Evolutionary conservation across 352 stramenopile species (phyloP).

Genomic region (Phytophthora pisi): DNA sequence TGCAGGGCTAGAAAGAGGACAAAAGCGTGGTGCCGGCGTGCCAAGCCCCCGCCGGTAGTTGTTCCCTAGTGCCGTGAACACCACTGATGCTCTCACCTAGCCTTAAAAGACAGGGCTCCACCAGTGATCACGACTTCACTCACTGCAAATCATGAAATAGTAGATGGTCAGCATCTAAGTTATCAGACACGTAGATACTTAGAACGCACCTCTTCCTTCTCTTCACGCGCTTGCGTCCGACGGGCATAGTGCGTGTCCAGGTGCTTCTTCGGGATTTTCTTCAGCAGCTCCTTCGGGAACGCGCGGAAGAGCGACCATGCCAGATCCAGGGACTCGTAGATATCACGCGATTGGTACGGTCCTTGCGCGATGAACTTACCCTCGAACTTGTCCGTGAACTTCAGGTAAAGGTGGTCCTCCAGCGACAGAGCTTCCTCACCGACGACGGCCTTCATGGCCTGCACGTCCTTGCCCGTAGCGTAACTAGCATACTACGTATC

Average conservation of each 20-base stretch:
- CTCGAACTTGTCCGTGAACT: slow-evolving; percentile 99
- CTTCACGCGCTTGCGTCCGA: slow-evolving; percentile 90
- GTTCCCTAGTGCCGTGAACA: slow-evolving; percentile 13
- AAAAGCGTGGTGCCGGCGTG: slow-evolving; percentile 12
- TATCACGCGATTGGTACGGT: slow-evolving; percentile 97
- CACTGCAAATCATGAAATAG: slow-evolving; percentile 21
- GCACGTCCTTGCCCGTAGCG: slow-evolving; percentile 96
- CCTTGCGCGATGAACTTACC: slow-evolving; percentile 98
- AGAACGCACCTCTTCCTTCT: slow-evolving; percentile 69
- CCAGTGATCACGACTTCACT: slow-evolving; percentile 13
- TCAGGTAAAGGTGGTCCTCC: slow-evolving; percentile 99
- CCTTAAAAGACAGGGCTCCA: neutral
- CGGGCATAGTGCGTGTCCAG: slow-evolving; percentile 97
- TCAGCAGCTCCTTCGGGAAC: slow-evolving; percentile 99
- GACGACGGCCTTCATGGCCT: slow-evolving; percentile 99
- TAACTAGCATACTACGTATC: slow-evolving; percentile 81
- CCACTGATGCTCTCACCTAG: slow-evolving; percentile 1
- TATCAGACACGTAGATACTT: neutral
- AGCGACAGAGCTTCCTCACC: slow-evolving; percentile 99
- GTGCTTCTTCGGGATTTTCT: slow-evolving; percentile 99
- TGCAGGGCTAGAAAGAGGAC: slow-evolving; percentile 28
- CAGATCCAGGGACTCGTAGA: slow-evolving; percentile 98
- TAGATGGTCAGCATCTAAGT: slow-evolving; percentile 12
- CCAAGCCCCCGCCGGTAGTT: slow-evolving; percentile 18
- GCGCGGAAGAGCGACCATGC: slow-evolving; percentile 98